These are phyloP conservation scores for Lathyrus sativus DNA, from an alignment of 306 rosid genomes.

Conservation along the genomic window DNA sequence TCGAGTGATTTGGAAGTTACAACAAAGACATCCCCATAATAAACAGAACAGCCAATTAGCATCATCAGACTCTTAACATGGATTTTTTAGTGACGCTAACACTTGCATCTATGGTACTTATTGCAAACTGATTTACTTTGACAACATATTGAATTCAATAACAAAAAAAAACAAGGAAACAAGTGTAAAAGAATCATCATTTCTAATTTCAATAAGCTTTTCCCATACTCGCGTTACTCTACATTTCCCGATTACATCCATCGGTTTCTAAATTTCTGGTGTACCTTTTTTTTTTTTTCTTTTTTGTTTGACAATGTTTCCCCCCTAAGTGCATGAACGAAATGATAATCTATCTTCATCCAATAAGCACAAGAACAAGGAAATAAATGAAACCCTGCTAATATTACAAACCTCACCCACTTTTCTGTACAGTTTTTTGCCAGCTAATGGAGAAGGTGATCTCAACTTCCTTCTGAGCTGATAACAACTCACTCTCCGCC, in stretches of 20 bases:
- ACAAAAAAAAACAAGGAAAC: slow-evolving; percentile 26
- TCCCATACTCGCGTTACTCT: slow-evolving; percentile 65
- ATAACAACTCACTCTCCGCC: slow-evolving; percentile 45
- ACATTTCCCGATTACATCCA: slow-evolving; percentile 75
- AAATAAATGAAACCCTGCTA: slow-evolving; percentile 68
- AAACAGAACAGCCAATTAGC: too few species aligned
- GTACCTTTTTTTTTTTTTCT: slow-evolving; percentile 39
- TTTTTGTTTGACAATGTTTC: slow-evolving; percentile 48
- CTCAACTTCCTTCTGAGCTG: slow-evolving; percentile 38
- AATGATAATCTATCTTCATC: slow-evolving; percentile 46
- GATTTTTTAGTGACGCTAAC: neutral
- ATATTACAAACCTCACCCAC: slow-evolving; percentile 78
- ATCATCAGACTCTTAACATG: too few species aligned
- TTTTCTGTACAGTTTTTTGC: slow-evolving; percentile 76
- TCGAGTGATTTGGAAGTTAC: too few species aligned
- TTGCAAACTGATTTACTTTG: slow-evolving; percentile 18
- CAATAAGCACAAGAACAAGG: slow-evolving; percentile 65
- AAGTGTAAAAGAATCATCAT: slow-evolving; percentile 63
- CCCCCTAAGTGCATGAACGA: slow-evolving; percentile 45
- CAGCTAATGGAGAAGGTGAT: slow-evolving; percentile 51
- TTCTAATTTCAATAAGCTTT: slow-evolving; percentile 66
- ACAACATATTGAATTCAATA: slow-evolving; percentile 26
- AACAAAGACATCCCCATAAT: too few species aligned
- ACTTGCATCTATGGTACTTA: slow-evolving; percentile 23
- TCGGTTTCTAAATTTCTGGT: slow-evolving; percentile 64